A percentile compares a stretch with the other conserved stretches of the same genome.
Conservation (phyloP, 495 filamentous ascomycete species). For the Tuber indicum region DNA sequence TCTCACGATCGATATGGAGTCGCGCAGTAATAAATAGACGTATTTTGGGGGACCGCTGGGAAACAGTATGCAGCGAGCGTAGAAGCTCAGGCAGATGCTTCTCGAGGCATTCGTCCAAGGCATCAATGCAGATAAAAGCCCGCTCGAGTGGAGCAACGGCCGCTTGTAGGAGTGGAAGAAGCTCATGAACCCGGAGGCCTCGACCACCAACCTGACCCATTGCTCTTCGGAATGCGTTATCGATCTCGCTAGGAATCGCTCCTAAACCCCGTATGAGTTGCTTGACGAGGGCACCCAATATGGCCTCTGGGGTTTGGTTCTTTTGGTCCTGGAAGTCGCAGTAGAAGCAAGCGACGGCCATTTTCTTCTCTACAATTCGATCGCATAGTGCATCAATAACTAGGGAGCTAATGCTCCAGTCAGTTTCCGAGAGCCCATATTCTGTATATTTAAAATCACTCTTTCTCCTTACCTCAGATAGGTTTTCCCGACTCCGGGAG, state of each 20-base stretch:
- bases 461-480: background rate
- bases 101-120: background rate
- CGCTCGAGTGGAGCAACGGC: background rate
- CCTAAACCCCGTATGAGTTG: background rate
- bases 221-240: background rate
- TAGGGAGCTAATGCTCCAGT: background rate
- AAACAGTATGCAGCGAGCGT: background rate
- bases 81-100: background rate
- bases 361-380: background rate
- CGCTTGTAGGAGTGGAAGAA: background rate
- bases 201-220: background rate
- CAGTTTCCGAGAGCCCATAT: background rate
- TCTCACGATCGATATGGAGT: background rate
- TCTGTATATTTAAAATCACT: background rate
- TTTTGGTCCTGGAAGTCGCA: background rate
- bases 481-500: background rate
- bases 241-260: background rate
- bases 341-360: background rate
- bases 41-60: background rate
- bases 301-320: background rate
- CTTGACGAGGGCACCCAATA: background rate
- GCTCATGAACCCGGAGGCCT: background rate
- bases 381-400: background rate
- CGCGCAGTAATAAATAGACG: background rate
- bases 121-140: background rate